Evolutionary conservation across 2,329 filamentous ascomycete species (phyloP), one percentile per base, ranked within the genome.

Genomic region (Lachnellula arida): DNA sequence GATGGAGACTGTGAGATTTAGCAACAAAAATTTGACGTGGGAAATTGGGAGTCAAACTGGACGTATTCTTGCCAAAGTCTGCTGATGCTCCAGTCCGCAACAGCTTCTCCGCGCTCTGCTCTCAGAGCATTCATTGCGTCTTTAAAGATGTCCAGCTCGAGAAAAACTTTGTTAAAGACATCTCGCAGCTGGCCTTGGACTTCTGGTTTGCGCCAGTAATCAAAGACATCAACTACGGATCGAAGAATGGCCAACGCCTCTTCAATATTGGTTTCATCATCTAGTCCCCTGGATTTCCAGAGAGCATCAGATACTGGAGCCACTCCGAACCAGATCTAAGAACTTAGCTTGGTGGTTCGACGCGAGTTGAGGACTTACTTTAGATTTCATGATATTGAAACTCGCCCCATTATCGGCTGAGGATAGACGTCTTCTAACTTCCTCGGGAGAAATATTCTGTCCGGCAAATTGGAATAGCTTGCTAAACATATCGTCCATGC

Each of bases 241-340:
- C 58, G 49, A 23, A 66, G 60, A 35, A 61, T 50, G 2, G 61
- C 55, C 7, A 66, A 47, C 5, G 63, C 63, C 60, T 66, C 64
- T 55, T 65, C 64, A 22, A 65, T 64, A 17, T 66, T 63, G 1
- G 48, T 49, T 47, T 53, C 39, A 12, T 56, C 54, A 43, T 66
- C 60, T 1, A 66, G 59, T n/a, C 48, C 53, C 46, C 62, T 62
- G 14, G 58, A 50, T 15, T 46, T 53, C 63, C 64, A 65, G 7
- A 55, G 49, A 9, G 59, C 62, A n/a, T 61, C 58, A 5, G 59
- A 53, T 28, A 65, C 46, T 5, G 63, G 62, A 2, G 53, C 46
- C 7, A 63, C 42, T 4, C 63, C 63, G 17, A 59, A 60, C 63
- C 62, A 66, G 11, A 65, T 55, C 63, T 66, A 54, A 17, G 6